phyloP scores from a whole-genome alignment of 352 stramenopile species.

The Globisporangium yorkense region DNA sequence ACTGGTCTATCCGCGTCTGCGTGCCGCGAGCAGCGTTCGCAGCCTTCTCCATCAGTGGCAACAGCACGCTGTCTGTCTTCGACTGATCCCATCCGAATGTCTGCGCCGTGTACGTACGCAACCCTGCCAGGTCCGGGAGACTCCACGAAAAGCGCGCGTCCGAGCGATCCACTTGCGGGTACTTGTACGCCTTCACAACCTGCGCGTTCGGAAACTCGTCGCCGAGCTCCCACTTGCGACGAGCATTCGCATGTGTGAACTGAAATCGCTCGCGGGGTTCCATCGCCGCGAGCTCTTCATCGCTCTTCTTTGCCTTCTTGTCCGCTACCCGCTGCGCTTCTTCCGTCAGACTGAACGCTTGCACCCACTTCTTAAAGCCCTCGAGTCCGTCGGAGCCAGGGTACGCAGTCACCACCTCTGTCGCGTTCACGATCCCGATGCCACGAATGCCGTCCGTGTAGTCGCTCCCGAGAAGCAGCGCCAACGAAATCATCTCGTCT shows the following conservation, averaged over 20 bases:
- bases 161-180: conserved; percentile 85
- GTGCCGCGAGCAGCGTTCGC: conserved; percentile 23
- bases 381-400: conserved; percentile 82
- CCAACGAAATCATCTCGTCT: conserved; percentile 88
- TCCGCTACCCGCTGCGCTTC: conserved; percentile 37
- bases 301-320: conserved; percentile 50
- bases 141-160: conserved; percentile 91
- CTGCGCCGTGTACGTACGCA: conserved; percentile 85
- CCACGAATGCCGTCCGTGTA: conserved; percentile 89
- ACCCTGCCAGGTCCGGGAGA: conserved; percentile 78
- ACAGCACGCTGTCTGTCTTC: conserved; percentile 87
- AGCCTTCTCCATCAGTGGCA: conserved; percentile 82
- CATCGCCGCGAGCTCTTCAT: conserved; percentile 41
- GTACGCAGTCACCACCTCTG: conserved; percentile 77
- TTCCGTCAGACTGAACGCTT: conserved; percentile 52
- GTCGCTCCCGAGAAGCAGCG: conserved; percentile 95
- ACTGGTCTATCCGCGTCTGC: conserved; percentile 93
- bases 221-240: conserved; percentile 90
- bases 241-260: conserved; percentile 85
- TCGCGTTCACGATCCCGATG: conserved; percentile 83
- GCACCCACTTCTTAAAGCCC: conserved; percentile 74
- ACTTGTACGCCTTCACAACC: conserved; percentile 92
- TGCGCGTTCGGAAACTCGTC: conserved; percentile 92
- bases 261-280: conserved; percentile 78
- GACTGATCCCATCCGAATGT: conserved; percentile 92